Evolutionary conservation across 1,284 basidiomycete species (phyloP).

Genomic region (Rhodotorula sp.): DNA sequence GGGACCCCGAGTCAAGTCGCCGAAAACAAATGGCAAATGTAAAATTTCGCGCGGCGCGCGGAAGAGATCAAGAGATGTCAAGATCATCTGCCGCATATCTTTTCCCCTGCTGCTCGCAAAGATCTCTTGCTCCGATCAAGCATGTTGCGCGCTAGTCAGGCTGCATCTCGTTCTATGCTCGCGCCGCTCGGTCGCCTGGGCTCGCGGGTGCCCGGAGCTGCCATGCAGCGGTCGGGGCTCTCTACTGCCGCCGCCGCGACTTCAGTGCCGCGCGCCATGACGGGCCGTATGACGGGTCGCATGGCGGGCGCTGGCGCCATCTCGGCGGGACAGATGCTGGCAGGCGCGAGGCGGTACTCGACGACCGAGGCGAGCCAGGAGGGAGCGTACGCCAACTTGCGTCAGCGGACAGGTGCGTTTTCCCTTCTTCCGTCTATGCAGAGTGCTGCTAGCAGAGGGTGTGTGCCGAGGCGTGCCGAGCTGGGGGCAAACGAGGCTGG

Average conservation of each 20-base stretch:
- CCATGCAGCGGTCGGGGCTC: not conserved
- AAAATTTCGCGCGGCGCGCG: no score
- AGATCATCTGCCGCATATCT: not conserved
- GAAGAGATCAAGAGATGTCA: no score
- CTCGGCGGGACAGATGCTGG: not conserved
- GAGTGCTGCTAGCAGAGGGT: not conserved
- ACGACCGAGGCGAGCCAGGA: not conserved
- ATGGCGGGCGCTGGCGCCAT: not conserved
- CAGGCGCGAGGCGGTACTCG: not conserved
- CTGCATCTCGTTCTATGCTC: not conserved
- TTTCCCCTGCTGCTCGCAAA: not conserved
- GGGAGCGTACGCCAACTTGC: conserved; percentile 1
- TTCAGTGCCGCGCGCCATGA: not conserved
- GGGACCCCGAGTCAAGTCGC: no score
- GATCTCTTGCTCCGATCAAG: not conserved
- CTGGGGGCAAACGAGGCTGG: no score
- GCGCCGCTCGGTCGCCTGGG: not conserved
- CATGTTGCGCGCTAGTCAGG: not conserved
- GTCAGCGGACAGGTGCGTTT: conserved; percentile 2
- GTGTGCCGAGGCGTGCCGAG: not conserved
- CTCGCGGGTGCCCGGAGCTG: not conserved
- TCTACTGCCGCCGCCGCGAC: not conserved
- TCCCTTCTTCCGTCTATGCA: not conserved
- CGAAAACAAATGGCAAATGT: no score
- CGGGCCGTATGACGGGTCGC: not conserved